phyloP scores from a whole-genome alignment of 2,329 filamentous ascomycete species.

The Fusarium buxicola region DNA sequence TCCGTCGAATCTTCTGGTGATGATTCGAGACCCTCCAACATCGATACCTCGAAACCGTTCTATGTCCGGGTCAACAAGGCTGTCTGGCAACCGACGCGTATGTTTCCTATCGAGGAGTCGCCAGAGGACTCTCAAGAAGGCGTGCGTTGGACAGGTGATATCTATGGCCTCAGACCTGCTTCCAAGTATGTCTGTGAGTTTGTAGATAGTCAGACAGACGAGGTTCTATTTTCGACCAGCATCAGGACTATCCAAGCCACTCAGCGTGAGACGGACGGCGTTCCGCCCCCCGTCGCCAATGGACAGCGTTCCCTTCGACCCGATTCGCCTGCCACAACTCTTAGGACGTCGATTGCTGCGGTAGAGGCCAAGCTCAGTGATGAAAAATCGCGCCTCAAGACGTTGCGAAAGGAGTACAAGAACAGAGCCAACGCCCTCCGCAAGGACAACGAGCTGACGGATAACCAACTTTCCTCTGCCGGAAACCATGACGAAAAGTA shows the following conservation, averaged over 20 bases:
- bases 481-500: conserved; percentile 82
- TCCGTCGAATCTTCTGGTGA: conserved; percentile 46
- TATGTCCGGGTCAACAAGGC: conserved; percentile 83
- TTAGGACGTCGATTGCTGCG: conserved; percentile 80
- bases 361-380: conserved; percentile 78
- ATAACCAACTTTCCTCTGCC: conserved; percentile 73
- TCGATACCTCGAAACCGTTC: conserved; percentile 79
- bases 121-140: conserved; percentile 52
- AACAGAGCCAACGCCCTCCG: conserved; percentile 73
- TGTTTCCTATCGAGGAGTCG: conserved; percentile 62
- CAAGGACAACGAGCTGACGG: conserved; percentile 79
- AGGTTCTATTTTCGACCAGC: conserved; percentile 77
- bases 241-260: conserved; percentile 71
- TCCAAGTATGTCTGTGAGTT: conserved; percentile 86
- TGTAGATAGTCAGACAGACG: conserved; percentile 73
- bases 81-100: conserved; percentile 81
- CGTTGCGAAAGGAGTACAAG: conserved; percentile 80
- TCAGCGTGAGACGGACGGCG: conserved; percentile 49
- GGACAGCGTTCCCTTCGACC: conserved; percentile 74
- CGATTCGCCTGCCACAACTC: conserved; percentile 80
- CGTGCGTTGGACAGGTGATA: conserved; percentile 75
- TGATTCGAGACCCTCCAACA: conserved; percentile 58
- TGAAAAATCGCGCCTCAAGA: conserved; percentile 75
- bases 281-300: conserved; percentile 50
- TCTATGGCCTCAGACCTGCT: conserved; percentile 75